Percentiles rank a stretch among this genome's conserved stretches.
Evolutionary conservation across 1,284 basidiomycete genomes (phyloP).

Genomic region (Flammula alnicola): DNA sequence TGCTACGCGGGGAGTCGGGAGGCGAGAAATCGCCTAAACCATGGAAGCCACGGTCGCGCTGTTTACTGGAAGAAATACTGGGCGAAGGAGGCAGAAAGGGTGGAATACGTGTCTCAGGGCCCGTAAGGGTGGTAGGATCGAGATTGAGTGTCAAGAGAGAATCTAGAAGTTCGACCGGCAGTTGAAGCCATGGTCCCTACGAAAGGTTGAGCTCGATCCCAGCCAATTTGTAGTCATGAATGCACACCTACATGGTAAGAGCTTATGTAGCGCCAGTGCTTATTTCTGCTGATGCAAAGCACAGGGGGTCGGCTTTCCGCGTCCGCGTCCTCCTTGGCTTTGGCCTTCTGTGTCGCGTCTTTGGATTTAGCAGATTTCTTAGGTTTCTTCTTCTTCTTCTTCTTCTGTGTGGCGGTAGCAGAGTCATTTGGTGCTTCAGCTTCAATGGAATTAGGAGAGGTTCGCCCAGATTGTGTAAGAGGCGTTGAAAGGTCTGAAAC

Average conservation of each 20-base stretch:
- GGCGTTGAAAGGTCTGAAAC: constrained; percentile 34
- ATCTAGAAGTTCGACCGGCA: constrained; percentile 82
- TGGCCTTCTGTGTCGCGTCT: constrained; percentile 33
- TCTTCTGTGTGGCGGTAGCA: constrained; percentile 48
- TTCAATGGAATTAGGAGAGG: constrained; percentile 34
- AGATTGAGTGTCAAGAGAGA: constrained; percentile 77
- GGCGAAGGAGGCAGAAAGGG: constrained; percentile 32
- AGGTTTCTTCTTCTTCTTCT: constrained; percentile 75
- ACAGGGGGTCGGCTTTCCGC: constrained; percentile 53
- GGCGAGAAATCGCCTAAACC: constrained; percentile 54
- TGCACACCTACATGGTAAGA: constrained; percentile 76
- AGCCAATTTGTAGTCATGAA: constrained; percentile 5
- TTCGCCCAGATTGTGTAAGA: constrained; percentile 35
- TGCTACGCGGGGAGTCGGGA: constrained; percentile 54
- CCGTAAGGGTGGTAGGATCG: constrained; percentile 66
- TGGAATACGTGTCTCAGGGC: constrained; percentile 47
- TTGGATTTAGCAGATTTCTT: constrained; percentile 59
- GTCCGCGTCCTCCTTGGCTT: constrained; percentile 31
- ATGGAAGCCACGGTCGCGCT: constrained; percentile 47
- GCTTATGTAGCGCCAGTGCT: constrained; percentile 87
- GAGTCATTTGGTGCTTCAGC: constrained; percentile 23
- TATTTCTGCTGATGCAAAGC: constrained; percentile 82
- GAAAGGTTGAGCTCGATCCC: constrained; percentile 19
- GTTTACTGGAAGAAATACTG: constrained; percentile 29
- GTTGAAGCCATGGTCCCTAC: constrained; percentile 85